Evolutionary conservation across 164 flowering plant genomes (phyloP).

Genomic region (Nymphaea thermarum): DNA sequence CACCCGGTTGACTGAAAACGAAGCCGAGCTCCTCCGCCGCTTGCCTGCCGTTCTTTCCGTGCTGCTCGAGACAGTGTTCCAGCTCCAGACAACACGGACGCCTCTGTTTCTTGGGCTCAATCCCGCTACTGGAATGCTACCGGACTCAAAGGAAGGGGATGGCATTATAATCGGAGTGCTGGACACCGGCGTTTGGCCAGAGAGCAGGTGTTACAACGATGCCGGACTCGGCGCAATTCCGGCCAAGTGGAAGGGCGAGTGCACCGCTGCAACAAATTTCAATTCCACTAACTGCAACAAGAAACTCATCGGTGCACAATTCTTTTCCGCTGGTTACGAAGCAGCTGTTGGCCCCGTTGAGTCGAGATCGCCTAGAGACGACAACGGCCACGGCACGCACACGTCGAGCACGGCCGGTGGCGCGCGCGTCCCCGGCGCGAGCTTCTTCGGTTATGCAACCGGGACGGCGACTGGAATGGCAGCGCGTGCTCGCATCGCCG

Average conservation of each 20-base stretch:
- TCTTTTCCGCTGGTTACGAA: conserved; percentile 43
- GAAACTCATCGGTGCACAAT: conserved; percentile 77
- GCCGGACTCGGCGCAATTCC: conserved; percentile 60
- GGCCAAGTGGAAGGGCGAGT: conserved; percentile 55
- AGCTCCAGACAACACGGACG: conserved; percentile 79
- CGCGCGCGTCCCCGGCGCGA: background rate
- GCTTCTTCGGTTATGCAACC: background rate
- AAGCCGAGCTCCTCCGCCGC: conserved; percentile 31
- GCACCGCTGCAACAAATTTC: conserved; percentile 43
- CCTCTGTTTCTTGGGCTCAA: conserved; percentile 76
- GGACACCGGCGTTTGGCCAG: conserved; percentile 92
- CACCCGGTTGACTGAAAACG: conserved; percentile 35
- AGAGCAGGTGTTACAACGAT: conserved; percentile 53
- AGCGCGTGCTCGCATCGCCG: conserved; percentile 4
- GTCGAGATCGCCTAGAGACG: background rate
- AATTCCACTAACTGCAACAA: conserved; percentile 37
- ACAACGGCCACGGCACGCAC: background rate
- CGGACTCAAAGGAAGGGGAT: conserved; percentile 22
- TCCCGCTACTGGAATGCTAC: conserved; percentile 4
- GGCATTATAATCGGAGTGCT: conserved; percentile 65
- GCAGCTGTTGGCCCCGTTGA: conserved; percentile 35
- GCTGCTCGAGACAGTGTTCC: conserved; percentile 38
- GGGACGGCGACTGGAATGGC: conserved; percentile 9
- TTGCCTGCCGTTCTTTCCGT: conserved; percentile 47
- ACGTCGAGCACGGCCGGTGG: background rate